Percentiles rank a stretch among this genome's conserved stretches.
Conservation (phyloP, 805 yeast genomes). For the Ogataea siamensis region DNA sequence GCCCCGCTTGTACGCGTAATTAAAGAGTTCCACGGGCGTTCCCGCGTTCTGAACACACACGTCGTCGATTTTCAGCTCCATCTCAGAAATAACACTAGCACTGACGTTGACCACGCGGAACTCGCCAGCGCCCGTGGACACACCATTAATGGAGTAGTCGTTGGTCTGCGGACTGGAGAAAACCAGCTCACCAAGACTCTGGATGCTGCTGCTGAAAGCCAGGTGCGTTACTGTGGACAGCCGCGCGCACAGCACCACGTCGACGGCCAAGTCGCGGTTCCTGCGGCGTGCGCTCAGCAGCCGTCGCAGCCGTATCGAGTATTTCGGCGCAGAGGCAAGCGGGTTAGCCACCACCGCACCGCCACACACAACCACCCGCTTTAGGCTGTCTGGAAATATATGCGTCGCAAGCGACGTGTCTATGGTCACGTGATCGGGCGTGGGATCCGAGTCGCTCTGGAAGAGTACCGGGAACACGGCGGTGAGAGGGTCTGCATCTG, state of each 20-base stretch:
- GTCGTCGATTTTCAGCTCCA: conserved; percentile 10
- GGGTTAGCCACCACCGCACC: conserved; percentile 17
- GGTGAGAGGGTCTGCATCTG: conserved; percentile 2
- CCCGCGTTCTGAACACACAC: conserved; percentile 8
- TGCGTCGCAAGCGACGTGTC: conserved; percentile 3
- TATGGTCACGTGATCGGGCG: conserved; percentile 8
- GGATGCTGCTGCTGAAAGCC: conserved; percentile 8
- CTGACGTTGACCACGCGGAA: conserved; percentile 11
- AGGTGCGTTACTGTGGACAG: conserved; percentile 10
- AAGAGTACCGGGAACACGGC: conserved; percentile 14
- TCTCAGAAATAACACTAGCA: conserved; percentile 9
- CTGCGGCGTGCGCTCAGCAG: neutral
- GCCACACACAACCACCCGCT: conserved; percentile 11
- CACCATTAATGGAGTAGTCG: conserved; percentile 5
- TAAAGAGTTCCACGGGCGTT: conserved; percentile 8
- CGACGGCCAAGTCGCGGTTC: conserved; percentile 9
- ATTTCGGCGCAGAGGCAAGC: neutral
- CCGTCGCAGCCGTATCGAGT: neutral
- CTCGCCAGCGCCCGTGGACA: conserved; percentile 18
- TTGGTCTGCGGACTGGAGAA: neutral
- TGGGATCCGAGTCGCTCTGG: conserved; percentile 16
- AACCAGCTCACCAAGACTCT: conserved; percentile 7
- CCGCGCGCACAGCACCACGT: conserved; percentile 10
- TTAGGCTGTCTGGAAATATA: conserved; percentile 11
- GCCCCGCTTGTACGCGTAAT: conserved; percentile 6